Evolutionary conservation across 257 asterid species (phyloP), one percentile per base, ranked within the genome.

Genomic region (Asclepias syriaca): DNA sequence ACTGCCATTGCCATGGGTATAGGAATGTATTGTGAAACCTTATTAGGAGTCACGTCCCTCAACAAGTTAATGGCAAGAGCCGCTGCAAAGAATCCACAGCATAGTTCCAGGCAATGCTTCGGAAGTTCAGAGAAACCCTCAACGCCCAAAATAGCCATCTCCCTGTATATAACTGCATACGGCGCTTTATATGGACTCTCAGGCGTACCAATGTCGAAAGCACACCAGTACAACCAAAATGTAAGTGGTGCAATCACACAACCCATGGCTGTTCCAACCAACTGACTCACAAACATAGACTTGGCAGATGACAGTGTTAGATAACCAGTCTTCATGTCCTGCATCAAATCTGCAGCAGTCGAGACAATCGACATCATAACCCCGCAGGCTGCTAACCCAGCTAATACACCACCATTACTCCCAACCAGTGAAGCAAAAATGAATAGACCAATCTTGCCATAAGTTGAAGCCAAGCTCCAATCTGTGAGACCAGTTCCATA

Each of bases 181-280:
- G 98, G 98, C 24, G 97, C 97, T 80, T 94, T 91, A 75, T 94
- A 94, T n/a, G 96, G 96, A 53, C 97, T 89, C 57, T 91, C 96
- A 3, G 98, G 98, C 1, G 97, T 74, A 21, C 97, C 98, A 27
- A 93, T 88, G 72, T 93, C 96, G 5, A 93, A 93, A 21, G 98
- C 98, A 2, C 55, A 84, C 98, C 98, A 93, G 71, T 85, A 93
- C 82, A 93, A 16, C 96, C 97, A 93, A 74, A 93, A 93, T n/a
- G 97, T 93, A 77, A 93, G 88, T 48, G 98, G 97, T 1, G 98
- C 98, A 63, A 93, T 85, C 69, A 93, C 83, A 58, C 97, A 93
- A 70, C 96, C 98, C 97, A 93, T 91, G 58, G 92, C 96, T 5
- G 98, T 93, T 71, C 98, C 98, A 4, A 91, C 83, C 37, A 93